These are phyloP conservation scores for Aspergillus neotritici DNA, from an alignment of 2,329 filamentous ascomycete species.

Conservation along the genomic window DNA sequence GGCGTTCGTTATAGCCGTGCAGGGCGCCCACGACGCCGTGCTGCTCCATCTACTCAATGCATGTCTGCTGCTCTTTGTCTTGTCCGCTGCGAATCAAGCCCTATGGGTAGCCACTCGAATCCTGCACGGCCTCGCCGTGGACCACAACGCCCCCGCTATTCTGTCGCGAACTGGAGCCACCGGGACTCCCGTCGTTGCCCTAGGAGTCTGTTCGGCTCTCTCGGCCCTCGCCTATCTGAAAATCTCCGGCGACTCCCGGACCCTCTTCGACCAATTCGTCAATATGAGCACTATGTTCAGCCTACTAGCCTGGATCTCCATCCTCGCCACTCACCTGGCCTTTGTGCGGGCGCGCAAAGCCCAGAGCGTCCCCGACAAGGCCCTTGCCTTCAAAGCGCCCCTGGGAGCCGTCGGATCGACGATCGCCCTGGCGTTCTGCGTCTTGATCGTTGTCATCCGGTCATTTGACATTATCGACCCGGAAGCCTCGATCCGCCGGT, in stretches of 20 bases:
- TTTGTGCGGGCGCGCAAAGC: conserved; percentile 59
- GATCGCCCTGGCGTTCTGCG: conserved; percentile 61
- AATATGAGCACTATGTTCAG: conserved; percentile 63
- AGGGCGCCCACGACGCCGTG: conserved; percentile 55
- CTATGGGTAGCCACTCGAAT: conserved; percentile 68
- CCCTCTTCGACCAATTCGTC: conserved; percentile 59
- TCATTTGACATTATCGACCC: conserved; percentile 65
- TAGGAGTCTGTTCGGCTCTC: conserved; percentile 56
- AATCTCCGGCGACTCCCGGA: conserved; percentile 50
- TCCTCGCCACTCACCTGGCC: conserved; percentile 61
- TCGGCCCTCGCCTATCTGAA: conserved; percentile 63
- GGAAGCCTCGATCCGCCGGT: conserved; percentile 42
- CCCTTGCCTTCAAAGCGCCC: conserved; percentile 61
- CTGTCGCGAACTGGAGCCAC: conserved; percentile 63
- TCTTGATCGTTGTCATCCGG: conserved; percentile 71
- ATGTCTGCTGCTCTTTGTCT: conserved; percentile 67
- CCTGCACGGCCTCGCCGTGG: conserved; percentile 65
- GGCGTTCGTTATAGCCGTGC: conserved; percentile 69
- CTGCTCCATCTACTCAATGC: conserved; percentile 66
- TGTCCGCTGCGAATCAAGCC: conserved; percentile 70
- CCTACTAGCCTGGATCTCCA: conserved; percentile 61
- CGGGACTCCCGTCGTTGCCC: conserved; percentile 63
- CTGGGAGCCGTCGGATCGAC: conserved; percentile 65
- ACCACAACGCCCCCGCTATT: conserved; percentile 64
- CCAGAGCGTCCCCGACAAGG: conserved; percentile 52